These are phyloP conservation scores for Chaetomiaceae sp. DNA, from an alignment of 2,329 filamentous ascomycete genomes.

Conservation along the genomic window DNA sequence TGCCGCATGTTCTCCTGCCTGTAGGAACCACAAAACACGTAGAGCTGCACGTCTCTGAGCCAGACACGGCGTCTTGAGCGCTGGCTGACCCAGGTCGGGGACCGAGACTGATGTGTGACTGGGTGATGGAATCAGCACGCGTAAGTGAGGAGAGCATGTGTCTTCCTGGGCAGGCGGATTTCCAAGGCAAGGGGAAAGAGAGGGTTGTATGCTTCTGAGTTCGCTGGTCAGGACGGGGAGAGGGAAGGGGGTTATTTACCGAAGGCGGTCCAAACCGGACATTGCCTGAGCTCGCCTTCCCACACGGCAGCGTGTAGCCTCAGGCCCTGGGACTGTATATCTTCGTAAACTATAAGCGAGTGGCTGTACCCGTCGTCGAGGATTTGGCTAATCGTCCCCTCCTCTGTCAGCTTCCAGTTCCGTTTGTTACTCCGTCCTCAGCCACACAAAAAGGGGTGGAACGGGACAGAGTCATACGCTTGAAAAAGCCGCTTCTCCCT, in stretches of 20 bases:
- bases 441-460: too few species aligned
- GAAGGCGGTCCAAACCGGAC: constrained; percentile 62
- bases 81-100: constrained; percentile 47
- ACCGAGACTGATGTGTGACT: constrained; percentile 51
- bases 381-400: constrained; percentile 43
- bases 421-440: too few species aligned
- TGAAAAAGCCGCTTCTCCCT: constrained; percentile 51
- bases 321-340: constrained; percentile 42
- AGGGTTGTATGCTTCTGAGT: too few species aligned
- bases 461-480: constrained; percentile 40
- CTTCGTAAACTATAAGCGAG: constrained; percentile 49
- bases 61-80: constrained; percentile 44
- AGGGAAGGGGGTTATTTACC: constrained; percentile 35
- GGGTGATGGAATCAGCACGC: not conserved
- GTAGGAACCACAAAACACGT: constrained; percentile 56
- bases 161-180: too few species aligned
- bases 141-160: not conserved
- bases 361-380: constrained; percentile 51
- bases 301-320: constrained; percentile 53
- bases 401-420: too few species aligned
- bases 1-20: constrained; percentile 48
- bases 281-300: constrained; percentile 49
- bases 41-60: constrained; percentile 51
- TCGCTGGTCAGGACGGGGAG: not conserved
- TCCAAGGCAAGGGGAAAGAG: not conserved